These are phyloP conservation scores for Gossypium mustelinum DNA, from an alignment of 345 rosid species.

Conservation along the genomic window DNA sequence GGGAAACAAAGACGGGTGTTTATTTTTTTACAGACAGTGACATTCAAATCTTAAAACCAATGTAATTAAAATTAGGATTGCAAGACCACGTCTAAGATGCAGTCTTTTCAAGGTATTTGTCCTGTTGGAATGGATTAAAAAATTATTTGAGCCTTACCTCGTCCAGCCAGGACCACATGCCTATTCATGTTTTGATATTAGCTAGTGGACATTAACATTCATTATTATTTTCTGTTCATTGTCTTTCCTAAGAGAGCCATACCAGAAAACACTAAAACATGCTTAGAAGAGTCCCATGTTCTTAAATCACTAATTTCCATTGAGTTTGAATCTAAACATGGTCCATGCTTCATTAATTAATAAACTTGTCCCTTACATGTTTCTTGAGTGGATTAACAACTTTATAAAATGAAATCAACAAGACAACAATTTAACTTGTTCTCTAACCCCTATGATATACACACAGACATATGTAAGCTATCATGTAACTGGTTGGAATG, in stretches of 20 bases:
- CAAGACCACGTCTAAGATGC: no score
- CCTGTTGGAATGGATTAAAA: constrained; percentile 19
- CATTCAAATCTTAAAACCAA: no score
- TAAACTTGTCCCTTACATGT: no score
- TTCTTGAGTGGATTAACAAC: background rate
- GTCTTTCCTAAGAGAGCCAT: background rate
- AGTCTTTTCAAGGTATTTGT: constrained; percentile 24
- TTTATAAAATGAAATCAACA: constrained; percentile 4
- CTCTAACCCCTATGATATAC: background rate
- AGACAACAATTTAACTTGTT: constrained; percentile 11
- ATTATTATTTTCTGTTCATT: constrained; percentile 12
- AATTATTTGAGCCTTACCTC: constrained; percentile 22
- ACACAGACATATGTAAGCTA: background rate
- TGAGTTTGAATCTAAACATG: constrained; percentile 17
- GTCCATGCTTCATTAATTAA: background rate
- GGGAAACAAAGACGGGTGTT: background rate
- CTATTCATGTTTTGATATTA: background rate
- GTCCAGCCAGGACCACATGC: constrained; percentile 38
- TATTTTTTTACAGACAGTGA: background rate
- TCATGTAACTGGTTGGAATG: background rate
- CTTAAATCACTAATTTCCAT: constrained; percentile 6
- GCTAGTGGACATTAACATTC: constrained; percentile 10
- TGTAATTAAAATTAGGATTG: no score
- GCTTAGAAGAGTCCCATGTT: constrained; percentile 5
- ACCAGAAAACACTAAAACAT: constrained; percentile 10